Conservation (phyloP, 1,284 basidiomycete genomes). For the Ganoderma resinaceum region DNA sequence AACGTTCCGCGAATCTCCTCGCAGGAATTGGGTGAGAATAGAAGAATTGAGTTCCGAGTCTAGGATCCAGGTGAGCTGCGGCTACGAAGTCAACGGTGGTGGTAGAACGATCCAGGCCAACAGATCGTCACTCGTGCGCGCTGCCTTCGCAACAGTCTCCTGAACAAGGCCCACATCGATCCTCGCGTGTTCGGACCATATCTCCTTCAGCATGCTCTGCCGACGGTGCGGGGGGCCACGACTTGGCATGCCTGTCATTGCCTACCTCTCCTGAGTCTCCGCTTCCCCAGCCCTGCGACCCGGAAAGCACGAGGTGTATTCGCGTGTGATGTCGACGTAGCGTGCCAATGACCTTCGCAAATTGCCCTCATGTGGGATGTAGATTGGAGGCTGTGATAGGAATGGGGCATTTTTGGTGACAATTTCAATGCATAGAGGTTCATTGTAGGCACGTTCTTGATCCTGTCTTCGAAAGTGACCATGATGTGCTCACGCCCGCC, state of each 20-base stretch:
- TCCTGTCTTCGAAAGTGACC: background rate
- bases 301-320: background rate
- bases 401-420: background rate
- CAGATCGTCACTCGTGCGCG: background rate
- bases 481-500: background rate
- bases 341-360: background rate
- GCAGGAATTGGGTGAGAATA: background rate
- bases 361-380: background rate
- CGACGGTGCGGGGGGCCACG: background rate
- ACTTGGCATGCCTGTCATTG: background rate
- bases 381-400: background rate
- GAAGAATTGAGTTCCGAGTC: background rate
- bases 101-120: slow-evolving; percentile 1
- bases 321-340: background rate
- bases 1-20: background rate
- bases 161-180: slow-evolving; percentile 10
- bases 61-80: slow-evolving; percentile 6
- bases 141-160: background rate
- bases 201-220: background rate
- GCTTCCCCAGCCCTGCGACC: background rate
- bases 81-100: background rate
- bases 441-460: background rate
- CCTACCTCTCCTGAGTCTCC: background rate
- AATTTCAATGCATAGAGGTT: background rate
- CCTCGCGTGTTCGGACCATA: slow-evolving; percentile 16